A percentile compares a stretch with the other conserved stretches of the same genome.
Evolutionary conservation across 129 eudicot species (phyloP).

Genomic region (sunflower (Helianthus annuus)): DNA sequence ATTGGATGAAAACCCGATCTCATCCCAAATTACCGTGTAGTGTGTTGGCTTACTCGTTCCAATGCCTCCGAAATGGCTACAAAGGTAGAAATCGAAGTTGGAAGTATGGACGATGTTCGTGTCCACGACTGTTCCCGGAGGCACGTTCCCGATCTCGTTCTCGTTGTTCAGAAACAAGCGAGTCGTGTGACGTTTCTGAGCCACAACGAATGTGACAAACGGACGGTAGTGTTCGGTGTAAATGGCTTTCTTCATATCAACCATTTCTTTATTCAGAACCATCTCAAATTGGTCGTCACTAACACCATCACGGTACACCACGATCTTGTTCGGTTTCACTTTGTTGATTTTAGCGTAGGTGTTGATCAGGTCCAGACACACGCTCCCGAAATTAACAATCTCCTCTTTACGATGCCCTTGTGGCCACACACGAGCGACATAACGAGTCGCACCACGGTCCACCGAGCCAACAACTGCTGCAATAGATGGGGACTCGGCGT

Average conservation of each 20-base stretch:
- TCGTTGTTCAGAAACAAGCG: conserved; percentile 49
- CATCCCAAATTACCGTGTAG: conserved; percentile 72
- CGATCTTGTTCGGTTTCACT: conserved; percentile 53
- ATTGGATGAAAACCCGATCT: conserved; percentile 52
- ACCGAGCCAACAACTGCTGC: conserved; percentile 83
- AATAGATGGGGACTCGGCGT: conserved; percentile 56
- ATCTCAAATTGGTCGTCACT: conserved; percentile 80
- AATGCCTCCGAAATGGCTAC: conserved; percentile 68
- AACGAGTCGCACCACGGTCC: conserved; percentile 58
- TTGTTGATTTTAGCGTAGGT: conserved; percentile 46
- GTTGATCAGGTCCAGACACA: conserved; percentile 54
- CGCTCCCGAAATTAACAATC: conserved; percentile 53
- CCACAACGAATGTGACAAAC: conserved; percentile 61
- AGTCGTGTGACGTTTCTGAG: conserved; percentile 79
- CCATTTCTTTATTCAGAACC: conserved; percentile 69
- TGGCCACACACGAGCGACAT: conserved; percentile 57
- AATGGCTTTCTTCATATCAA: conserved; percentile 46
- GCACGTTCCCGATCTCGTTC: conserved; percentile 40
- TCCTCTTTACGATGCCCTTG: conserved; percentile 62
- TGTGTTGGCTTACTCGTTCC: conserved; percentile 90
- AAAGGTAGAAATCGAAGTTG: conserved; percentile 68
- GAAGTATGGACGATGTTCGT: conserved; percentile 50
- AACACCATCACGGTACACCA: conserved; percentile 85
- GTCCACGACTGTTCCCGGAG: conserved; percentile 91
- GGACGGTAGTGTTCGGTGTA: conserved; percentile 46